A percentile compares a stretch with the other conserved stretches of the same genome.
phyloP scores from a whole-genome alignment of 2,329 filamentous ascomycete species.

The Xylariaceae sp. region DNA sequence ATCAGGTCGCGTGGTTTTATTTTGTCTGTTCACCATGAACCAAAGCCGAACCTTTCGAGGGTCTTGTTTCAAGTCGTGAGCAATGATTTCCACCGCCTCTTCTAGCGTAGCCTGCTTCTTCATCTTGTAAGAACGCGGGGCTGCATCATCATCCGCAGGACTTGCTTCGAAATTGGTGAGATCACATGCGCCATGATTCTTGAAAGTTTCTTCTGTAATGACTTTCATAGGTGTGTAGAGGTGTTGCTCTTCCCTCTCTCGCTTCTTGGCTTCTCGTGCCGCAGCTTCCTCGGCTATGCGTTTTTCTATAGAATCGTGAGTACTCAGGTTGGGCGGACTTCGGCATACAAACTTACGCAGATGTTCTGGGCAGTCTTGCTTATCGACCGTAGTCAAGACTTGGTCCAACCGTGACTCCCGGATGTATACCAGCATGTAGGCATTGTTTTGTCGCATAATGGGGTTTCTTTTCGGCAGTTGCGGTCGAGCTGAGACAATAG shows the following conservation, averaged over 20 bases:
- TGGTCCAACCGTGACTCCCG: constrained; percentile 80
- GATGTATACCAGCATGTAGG: constrained; percentile 99
- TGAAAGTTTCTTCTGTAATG: constrained; percentile 78
- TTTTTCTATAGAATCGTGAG: constrained; percentile 47
- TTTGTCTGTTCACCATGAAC: constrained; percentile 98
- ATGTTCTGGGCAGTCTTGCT: constrained; percentile 76
- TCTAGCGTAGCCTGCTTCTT: constrained; percentile 71
- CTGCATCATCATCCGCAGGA: constrained; percentile 55
- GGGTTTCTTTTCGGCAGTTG: constrained; percentile 53
- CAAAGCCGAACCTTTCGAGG: constrained; percentile 74
- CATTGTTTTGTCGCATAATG: constrained; percentile 69
- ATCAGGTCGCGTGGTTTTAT: constrained; percentile 91
- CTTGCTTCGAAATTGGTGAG: constrained; percentile 65
- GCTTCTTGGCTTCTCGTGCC: constrained; percentile 69
- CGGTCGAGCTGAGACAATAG: constrained; percentile 44
- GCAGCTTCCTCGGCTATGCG: constrained; percentile 79
- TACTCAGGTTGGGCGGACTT: constrained; percentile 1
- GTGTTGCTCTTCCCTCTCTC: constrained; percentile 91
- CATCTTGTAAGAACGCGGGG: constrained; percentile 68
- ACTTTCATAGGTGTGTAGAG: constrained; percentile 83
- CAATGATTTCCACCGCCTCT: constrained; percentile 69
- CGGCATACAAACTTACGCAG: constrained; percentile 54
- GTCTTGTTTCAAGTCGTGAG: constrained; percentile 64
- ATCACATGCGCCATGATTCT: constrained; percentile 77
- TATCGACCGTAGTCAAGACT: constrained; percentile 71